Evolutionary conservation across 2,329 filamentous ascomycete genomes (phyloP), one percentile per base, ranked within the genome.

Genomic region (Falciphora oryzae): DNA sequence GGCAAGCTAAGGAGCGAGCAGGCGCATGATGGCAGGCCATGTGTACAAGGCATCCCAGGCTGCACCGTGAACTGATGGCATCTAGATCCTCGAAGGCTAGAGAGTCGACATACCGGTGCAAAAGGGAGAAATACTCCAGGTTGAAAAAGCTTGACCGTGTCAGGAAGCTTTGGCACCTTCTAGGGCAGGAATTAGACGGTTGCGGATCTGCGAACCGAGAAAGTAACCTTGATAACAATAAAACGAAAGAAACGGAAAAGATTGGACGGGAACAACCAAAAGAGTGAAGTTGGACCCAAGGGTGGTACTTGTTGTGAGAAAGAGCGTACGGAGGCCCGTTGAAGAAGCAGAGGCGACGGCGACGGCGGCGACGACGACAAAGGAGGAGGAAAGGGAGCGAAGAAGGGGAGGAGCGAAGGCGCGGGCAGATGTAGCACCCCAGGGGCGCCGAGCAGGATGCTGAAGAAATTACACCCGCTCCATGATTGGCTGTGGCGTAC

Each of bases 251-350:
- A 53, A 62, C 63, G 72, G 70, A 75, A 80, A 80, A 70, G 79
- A 81, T 71, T 69, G 79, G 78, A 81, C 77, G 75, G 78, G 70
- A 71, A 74, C 78, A 77, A 76, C 78, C 74, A 73, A 80, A 78
- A 75, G 79, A 80, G 73, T 79, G 78, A 79, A 79, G 77, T 73
- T 77, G 78, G 77, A 70, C 73, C 76, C 78, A 71, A 68, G 70
- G 66, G 57, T 64, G 35, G 22, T 31, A n/a, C 58, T 60, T 31
- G 58, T 60, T n/a, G 31, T 22, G 27, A 56, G 35, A 16, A 28
- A 62, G 38, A 44, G 61, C 29, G 53, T 56, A 53, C n/a, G 60
- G 38, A 53, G 10, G 22, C 28, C 4, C 16, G 62, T 57, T 18
- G 56, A 56, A 57, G 53, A 64, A 61, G 27, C 38, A 38, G 32